Percentiles rank a stretch among this genome's conserved stretches.
phyloP scores from a whole-genome alignment of 371 early-diverging fungal genomes.

The Mucor circinelloides region DNA sequence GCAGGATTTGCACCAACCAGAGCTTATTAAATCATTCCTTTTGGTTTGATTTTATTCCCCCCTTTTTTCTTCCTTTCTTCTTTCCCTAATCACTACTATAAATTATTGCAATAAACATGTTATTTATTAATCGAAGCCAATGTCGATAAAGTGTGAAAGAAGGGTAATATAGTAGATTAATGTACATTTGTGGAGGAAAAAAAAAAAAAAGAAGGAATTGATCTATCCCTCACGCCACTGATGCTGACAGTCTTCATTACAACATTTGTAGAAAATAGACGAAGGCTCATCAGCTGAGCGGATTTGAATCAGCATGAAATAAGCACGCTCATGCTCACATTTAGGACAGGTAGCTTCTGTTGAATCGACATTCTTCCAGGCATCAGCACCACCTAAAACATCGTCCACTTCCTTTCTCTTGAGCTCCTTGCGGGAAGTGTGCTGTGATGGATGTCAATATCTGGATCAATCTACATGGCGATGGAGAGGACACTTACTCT shows the following conservation, averaged over 20 bases:
- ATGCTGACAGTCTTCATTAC: constrained; percentile 66
- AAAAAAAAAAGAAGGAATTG: background rate
- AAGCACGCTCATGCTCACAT: constrained; percentile 88
- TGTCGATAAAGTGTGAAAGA: background rate
- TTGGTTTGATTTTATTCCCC: background rate
- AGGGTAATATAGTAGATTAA: background rate
- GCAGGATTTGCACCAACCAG: constrained; percentile 24
- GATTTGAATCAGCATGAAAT: constrained; percentile 93
- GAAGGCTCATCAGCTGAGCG: constrained; percentile 97
- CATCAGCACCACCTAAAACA: constrained; percentile 90
- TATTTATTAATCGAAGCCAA: background rate
- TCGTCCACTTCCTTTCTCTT: constrained; percentile 92
- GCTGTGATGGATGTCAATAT: constrained; percentile 32
- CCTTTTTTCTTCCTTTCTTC: background rate
- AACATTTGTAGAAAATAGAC: constrained; percentile 89
- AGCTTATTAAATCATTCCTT: constrained; percentile 14
- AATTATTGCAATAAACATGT: background rate
- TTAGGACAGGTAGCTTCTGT: constrained; percentile 90
- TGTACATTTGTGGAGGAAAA: background rate
- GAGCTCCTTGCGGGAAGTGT: constrained; percentile 58
- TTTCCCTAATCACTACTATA: background rate
- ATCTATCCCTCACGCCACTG: constrained; percentile 76
- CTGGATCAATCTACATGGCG: background rate
- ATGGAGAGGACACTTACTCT: constrained; percentile 34
- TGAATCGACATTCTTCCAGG: constrained; percentile 91